Evolutionary conservation across 2,329 filamentous ascomycete species (phyloP), one percentile per base, ranked within the genome.

Genomic region (Zasmidium angulare): DNA sequence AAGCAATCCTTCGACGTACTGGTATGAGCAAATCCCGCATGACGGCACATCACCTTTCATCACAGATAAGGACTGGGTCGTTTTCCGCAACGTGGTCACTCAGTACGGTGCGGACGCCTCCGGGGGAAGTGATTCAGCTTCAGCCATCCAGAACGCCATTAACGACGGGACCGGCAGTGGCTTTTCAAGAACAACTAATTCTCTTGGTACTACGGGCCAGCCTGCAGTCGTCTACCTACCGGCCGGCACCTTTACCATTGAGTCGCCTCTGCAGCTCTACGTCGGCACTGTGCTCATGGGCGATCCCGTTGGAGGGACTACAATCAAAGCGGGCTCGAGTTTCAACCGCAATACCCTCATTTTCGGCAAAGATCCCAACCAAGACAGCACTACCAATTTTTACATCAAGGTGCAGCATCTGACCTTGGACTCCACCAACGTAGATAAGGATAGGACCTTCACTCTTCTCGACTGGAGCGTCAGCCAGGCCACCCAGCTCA

Each of bases 251-350:
- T 78, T 82, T 64, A 69, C 76, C 26, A 74, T 82, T 19, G 76
- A 72, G 0, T 68, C 71, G 14, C 81, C 80, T 1, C 78, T 84
- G 71, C 46, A 49, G 46, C 88, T 91, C 71, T 88, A 88, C 75
- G 96, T 96, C 81, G 96, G 96, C 79, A 96, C 92, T 12, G 91
- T 96, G 74, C 85, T 97, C 62, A 81, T 96, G 29, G 93, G 93
- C 56, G 91, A 96, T 78, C 86, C 87, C 50, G 68, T 83, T 67
- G 79, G 82, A 62, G 75, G 86, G 9, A 91, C 93, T 0, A 87
- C 87, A 0, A 80, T 96, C 74, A 60, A 60, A 62, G 76, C 76
- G 26, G 96, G 69, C n/a, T 43, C 26, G 29, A 26, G 21, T 12
- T 54, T 54, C 36, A 46, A 46, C 23, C 11, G 51, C 51, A 54